Evolutionary conservation across 768 basidiomycete species (phyloP), one percentile per base, ranked within the genome.

Genomic region (Albatrellus ellisii): DNA sequence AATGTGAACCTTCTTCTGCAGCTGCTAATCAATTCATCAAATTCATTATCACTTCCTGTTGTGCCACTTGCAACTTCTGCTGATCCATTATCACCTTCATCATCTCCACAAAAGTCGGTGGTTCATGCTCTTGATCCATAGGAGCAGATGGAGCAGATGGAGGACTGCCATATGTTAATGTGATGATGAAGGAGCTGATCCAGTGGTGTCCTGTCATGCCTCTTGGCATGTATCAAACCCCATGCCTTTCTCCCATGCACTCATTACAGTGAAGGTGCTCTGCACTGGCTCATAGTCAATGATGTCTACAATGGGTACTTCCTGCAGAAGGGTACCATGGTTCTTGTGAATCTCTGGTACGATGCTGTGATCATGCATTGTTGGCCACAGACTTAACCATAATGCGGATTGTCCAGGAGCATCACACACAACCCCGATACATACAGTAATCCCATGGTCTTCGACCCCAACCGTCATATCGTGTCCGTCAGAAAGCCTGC

Each of bases 281-380:
- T 64, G 0, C 66, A 68, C 44, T 53, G 56, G 21, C 46, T 55
- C 12, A 57, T 49, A 25, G 50, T 52, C 21, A 64, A 68, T 39
- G 64, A 66, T 34, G 53, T 54, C 0, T 64, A 68, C 43, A 42
- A 62, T 1, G 60, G 58, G 1, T 61, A 59, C 50, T 53, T 57
- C 34, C 62, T 68, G n/a, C 64, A 64, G 4, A 60, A 59, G 34
- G 64, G 60, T 7, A 57, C 62, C 0, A 52, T 62, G 27, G 46
- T 65, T 15, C 48, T 63, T 38, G 45, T 56, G 0, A 66, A 66
- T 39, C 52, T 58, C 37, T 59, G 58, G 64, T 64, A 37, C 12
- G 50, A 32, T 12, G 10, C 31, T n/a, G 20, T 14, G 6, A 21
- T 21, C 35, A 22, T 25, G 4, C 14, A 2, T 10, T 12, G 21